A percentile compares a stretch with the other conserved stretches of the same genome.
Evolutionary conservation across 1,284 basidiomycete genomes (phyloP).

Genomic region (Puccinia novopanici): DNA sequence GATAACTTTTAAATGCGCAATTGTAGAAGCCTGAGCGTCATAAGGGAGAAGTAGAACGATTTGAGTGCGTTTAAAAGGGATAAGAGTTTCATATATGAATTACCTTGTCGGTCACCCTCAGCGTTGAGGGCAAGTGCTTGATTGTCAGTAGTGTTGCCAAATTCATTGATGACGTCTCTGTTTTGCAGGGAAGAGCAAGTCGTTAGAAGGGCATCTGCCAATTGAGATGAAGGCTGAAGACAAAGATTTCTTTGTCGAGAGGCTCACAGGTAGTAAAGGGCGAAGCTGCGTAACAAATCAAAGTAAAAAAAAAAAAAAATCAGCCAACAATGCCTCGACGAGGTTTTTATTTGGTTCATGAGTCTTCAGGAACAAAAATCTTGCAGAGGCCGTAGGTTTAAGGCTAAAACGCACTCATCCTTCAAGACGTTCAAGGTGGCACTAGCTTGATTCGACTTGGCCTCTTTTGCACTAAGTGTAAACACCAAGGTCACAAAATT

Average conservation of each 20-base stretch:
- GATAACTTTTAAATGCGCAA: constrained; percentile 40
- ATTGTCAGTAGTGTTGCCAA: constrained; percentile 38
- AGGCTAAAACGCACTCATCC: constrained; percentile 16
- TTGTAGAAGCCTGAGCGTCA: constrained; percentile 30
- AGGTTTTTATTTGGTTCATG: too few relatives aligned
- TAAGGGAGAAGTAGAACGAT: background rate
- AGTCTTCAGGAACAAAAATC: background rate
- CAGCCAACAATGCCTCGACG: background rate
- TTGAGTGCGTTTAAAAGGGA: background rate
- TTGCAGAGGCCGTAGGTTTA: background rate
- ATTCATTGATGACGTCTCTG: constrained; percentile 33
- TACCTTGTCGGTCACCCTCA: constrained; percentile 37
- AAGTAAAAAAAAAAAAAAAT: too few relatives aligned
- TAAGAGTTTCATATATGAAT: background rate
- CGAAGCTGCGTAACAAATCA: constrained; percentile 10
- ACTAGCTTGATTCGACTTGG: constrained; percentile 32
- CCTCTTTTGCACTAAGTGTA: constrained; percentile 24
- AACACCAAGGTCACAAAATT: constrained; percentile 14
- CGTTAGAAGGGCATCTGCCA: background rate
- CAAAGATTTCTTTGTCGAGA: background rate
- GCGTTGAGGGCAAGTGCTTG: constrained; percentile 43
- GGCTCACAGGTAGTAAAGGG: constrained; percentile 24
- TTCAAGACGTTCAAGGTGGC: constrained; percentile 36
- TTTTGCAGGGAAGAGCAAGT: background rate
- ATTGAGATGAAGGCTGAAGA: background rate